Evolutionary conservation across 257 asterid species (phyloP), one percentile per base, ranked within the genome.

Genomic region (Linaria vulgaris): DNA sequence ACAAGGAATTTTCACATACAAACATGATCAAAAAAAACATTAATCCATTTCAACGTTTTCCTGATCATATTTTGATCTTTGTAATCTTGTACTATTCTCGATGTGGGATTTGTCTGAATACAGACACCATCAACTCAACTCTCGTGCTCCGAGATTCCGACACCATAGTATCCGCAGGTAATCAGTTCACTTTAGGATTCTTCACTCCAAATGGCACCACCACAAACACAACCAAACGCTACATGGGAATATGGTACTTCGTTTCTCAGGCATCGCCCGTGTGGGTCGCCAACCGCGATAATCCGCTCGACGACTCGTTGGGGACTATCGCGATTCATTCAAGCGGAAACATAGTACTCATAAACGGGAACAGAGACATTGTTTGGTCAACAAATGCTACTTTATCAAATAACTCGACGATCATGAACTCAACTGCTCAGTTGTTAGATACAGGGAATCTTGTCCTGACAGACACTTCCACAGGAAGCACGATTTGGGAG

Each of bases 171-270:
- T 80, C 85, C 0, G 15, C 22, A 0, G 17, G 56, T 14, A 48
- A 51, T 0, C 43, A 41, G 19, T 81, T 64, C 72, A 66, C 65
- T 39, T 8, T 78, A 12, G 87, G 87, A 6, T 81, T 81, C 37
- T 81, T 75, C 74, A 63, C 66, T 20, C 82, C 76, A 9, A 44
- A 55, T 14, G 68, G 73, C 69, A 58, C 81, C 61, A 61, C 75
- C n/a, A n/a, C n/a, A n/a, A n/a, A n/a, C n/a, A n/a, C n/a, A n/a
- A n/a, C n/a, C 16, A 70, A 64, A 55, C 78, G 82, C 50, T 81
- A 78, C 68, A 21, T 77, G 6, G 86, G 69, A 16, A n/a, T 53
- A 15, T 53, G 25, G 17, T 53, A 53, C 39, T 9, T 0, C 6
- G 59, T 53, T 24, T 53, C 59, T 13, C 41, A 2, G 27, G 19